A percentile compares a stretch with the other conserved stretches of the same genome.
Conservation (phyloP, 2,329 filamentous ascomycete species). For the Chaetomiaceae sp. region DNA sequence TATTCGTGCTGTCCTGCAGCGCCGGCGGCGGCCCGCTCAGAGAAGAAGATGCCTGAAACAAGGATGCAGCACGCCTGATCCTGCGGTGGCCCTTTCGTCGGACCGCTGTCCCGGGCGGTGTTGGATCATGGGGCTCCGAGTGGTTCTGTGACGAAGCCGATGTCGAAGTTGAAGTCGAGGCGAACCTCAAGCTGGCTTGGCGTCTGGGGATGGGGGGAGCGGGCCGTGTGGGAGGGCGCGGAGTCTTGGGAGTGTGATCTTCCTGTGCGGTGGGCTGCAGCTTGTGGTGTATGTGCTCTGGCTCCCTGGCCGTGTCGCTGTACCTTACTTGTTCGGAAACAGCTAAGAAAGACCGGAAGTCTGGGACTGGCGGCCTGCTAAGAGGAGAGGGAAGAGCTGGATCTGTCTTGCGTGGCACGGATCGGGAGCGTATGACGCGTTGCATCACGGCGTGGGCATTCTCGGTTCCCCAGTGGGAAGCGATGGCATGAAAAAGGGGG, state of each 20-base stretch:
- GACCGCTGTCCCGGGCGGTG: not conserved
- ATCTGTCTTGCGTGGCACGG: not conserved
- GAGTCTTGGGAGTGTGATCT: not conserved
- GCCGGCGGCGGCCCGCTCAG: not conserved
- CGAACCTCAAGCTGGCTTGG: constrained; percentile 15
- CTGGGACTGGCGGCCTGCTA: not conserved
- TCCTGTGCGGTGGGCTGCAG: not conserved
- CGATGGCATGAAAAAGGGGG: constrained; percentile 42
- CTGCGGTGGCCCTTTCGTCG: not conserved
- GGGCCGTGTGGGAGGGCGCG: not conserved
- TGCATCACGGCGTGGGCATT: constrained; percentile 42
- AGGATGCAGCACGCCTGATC: not conserved
- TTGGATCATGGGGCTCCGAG: not conserved
- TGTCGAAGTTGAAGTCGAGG: not conserved
- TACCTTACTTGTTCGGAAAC: not conserved
- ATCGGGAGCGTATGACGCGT: constrained; percentile 25
- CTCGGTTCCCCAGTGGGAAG: constrained; percentile 45
- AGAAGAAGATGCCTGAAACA: not conserved
- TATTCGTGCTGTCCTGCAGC: not conserved
- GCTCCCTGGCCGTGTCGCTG: too few species aligned
- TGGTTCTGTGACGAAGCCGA: not conserved
- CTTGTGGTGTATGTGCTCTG: not conserved
- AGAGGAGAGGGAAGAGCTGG: not conserved
- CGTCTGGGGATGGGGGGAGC: constrained; percentile 15
- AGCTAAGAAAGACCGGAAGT: not conserved